Conservation (phyloP, 2,329 filamentous ascomycete genomes). For the Ophiostoma novo-ulmi region DNA sequence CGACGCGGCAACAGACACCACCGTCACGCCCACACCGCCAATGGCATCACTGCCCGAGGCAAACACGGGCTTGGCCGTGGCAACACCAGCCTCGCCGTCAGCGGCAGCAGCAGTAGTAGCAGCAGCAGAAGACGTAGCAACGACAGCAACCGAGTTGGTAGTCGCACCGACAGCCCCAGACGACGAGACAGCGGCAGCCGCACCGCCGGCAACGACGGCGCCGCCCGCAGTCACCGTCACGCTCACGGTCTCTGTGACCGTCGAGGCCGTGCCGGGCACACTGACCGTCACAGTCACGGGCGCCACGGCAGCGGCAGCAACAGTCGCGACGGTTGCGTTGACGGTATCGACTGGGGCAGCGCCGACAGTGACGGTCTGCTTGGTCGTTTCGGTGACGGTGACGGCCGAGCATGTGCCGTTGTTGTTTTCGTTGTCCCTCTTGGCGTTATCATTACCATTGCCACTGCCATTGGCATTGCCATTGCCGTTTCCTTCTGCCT, state of each 20-base stretch:
- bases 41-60: neutral
- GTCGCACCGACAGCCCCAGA: neutral
- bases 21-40: conserved; percentile 27
- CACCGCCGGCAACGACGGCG: neutral
- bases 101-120: conserved; percentile 4
- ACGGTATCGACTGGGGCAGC: conserved; percentile 9
- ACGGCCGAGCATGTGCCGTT: conserved; percentile 14
- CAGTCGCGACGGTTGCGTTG: neutral
- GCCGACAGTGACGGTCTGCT: neutral
- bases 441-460: neutral
- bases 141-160: neutral
- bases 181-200: neutral
- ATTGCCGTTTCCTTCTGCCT: neutral
- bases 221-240: neutral
- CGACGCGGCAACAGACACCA: conserved; percentile 26
- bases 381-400: conserved; percentile 9
- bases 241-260: neutral
- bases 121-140: neutral
- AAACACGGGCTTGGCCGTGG: neutral
- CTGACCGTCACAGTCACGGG: neutral
- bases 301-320: neutral
- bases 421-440: conserved; percentile 24
- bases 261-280: neutral
- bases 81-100: neutral
- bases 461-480: neutral